phyloP scores from a whole-genome alignment of 2,329 filamentous ascomycete species.

The Colletotrichum orchidophilum region DNA sequence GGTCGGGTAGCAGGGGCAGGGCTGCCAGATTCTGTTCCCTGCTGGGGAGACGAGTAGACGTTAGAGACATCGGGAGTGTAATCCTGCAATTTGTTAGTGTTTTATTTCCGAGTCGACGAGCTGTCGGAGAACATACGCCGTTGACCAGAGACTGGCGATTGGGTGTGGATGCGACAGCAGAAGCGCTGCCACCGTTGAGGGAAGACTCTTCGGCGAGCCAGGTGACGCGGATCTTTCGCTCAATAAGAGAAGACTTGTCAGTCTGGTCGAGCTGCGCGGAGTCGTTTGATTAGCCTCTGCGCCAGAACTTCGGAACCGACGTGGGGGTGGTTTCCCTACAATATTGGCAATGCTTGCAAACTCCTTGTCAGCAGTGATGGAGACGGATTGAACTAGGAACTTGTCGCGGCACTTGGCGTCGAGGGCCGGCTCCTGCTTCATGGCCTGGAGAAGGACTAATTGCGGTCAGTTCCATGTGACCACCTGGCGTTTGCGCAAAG shows the following conservation, averaged over 20 bases:
- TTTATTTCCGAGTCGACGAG: background rate
- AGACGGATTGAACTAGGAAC: slow-evolving; percentile 93
- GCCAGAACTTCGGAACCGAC: background rate
- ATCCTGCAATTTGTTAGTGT: slow-evolving; percentile 40
- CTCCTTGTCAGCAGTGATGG: slow-evolving; percentile 85
- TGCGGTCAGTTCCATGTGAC: slow-evolving; percentile 38
- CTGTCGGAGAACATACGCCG: slow-evolving; percentile 36
- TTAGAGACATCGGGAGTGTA: slow-evolving; percentile 57
- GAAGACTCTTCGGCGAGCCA: slow-evolving; percentile 74
- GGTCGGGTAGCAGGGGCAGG: slow-evolving; percentile 40
- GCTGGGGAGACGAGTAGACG: slow-evolving; percentile 55
- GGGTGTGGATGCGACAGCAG: slow-evolving; percentile 47
- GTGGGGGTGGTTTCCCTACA: slow-evolving; percentile 37
- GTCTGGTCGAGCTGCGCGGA: slow-evolving; percentile 76
- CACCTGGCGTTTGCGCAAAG: slow-evolving; percentile 22
- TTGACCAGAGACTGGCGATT: slow-evolving; percentile 51
- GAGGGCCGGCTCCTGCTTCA: slow-evolving; percentile 90
- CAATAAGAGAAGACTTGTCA: slow-evolving; percentile 81
- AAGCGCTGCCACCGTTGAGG: slow-evolving; percentile 34
- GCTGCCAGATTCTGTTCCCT: slow-evolving; percentile 41
- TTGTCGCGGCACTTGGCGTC: slow-evolving; percentile 96
- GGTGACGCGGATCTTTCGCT: slow-evolving; percentile 94
- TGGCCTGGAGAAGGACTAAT: slow-evolving; percentile 91
- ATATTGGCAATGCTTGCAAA: slow-evolving; percentile 74
- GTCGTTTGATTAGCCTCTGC: slow-evolving; percentile 22